These are phyloP conservation scores for Hypoxylon fragiforme DNA, from an alignment of 495 filamentous ascomycete genomes.

Conservation along the genomic window DNA sequence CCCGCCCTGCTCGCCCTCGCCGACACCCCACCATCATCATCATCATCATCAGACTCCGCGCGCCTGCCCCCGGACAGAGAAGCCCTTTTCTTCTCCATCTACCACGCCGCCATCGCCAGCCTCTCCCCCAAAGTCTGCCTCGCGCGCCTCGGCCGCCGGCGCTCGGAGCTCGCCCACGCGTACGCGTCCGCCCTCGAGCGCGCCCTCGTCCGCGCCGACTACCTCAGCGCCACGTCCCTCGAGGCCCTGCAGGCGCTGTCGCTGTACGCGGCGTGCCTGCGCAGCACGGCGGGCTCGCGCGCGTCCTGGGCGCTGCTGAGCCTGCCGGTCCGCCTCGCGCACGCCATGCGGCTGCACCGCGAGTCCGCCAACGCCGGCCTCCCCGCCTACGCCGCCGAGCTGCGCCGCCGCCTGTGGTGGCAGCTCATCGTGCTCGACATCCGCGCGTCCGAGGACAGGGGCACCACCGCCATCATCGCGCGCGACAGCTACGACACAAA, in stretches of 20 bases:
- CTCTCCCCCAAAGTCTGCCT: conserved; percentile 49
- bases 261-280: conserved; percentile 59
- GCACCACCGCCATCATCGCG: conserved; percentile 65
- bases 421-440: conserved; percentile 70
- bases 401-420: conserved; percentile 78
- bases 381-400: conserved; percentile 69
- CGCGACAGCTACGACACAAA: conserved; percentile 65
- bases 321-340: conserved; percentile 68
- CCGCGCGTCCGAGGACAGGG: conserved; percentile 75
- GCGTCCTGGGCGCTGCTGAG: conserved; percentile 63
- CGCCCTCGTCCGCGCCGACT: conserved; percentile 65
- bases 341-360: conserved; percentile 69
- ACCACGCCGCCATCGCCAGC: conserved; percentile 61
- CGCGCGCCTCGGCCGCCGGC: conserved; percentile 48
- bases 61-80: conserved; percentile 45
- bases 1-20: conserved; percentile 45
- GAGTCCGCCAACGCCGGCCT: conserved; percentile 58
- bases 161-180: conserved; percentile 49
- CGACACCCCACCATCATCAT: conserved; percentile 41
- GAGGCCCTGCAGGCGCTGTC: conserved; percentile 73
- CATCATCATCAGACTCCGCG: conserved; percentile 3
- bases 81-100: conserved; percentile 63
- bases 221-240: conserved; percentile 68
- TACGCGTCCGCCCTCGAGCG: conserved; percentile 71
- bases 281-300: conserved; percentile 55